Base-by-base conservation (phyloP, 371 early-diverging fungal species). In the Dinochytrium kinnereticum region DNA sequence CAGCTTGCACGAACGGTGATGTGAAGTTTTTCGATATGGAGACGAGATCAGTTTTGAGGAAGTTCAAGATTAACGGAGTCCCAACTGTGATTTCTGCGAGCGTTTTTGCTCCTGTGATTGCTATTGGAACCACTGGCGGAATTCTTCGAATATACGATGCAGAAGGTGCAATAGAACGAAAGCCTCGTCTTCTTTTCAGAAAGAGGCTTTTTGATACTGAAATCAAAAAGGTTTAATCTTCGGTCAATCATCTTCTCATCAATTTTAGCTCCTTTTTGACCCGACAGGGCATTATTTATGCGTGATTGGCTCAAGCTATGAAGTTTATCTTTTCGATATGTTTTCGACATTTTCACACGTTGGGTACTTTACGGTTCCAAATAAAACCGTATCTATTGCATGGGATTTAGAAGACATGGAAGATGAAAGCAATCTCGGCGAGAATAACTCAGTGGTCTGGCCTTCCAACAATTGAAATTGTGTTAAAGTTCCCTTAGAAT, bases 121-220 rank as follows among this genome's bases (percentile, higher is more conserved):
- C 79, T 2, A 73, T 80, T 0, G 86, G 83, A 51, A 77, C 80
- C 17, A 30, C 30, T 15, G 26, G 33, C 15, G 86, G 86, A 10
- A 71, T 80, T 61, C 51, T 85, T 15, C 51, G 86, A 21, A 67
- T 85, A n/a, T 83, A 79, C 55, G 78, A 79, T 38, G 64, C 71
- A 24, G 61, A 66, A 2, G 65, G 70, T 37, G 10, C 61, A n/a
- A 31, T 26, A 3, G 74, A 69, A 10, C 30, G 53, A 0, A 64
- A 39, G 1, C 76, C 78, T 33, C 36, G 78, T 3, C 70, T 82
- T 24, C 36, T 84, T 2, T 76, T 64, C 70, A 34, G 81, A 21
- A 59, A 74, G 21, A 37, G 68, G 49, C 28, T 79, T 31, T 75
- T 77, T 28, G 21, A 55, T 1, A 40, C 53, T 39, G 69, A 69